Percentiles rank a stretch among this genome's conserved stretches.
Evolutionary conservation across 75 land plant genomes (phyloP).

Genomic region (Chamaecyparis obtusa): DNA sequence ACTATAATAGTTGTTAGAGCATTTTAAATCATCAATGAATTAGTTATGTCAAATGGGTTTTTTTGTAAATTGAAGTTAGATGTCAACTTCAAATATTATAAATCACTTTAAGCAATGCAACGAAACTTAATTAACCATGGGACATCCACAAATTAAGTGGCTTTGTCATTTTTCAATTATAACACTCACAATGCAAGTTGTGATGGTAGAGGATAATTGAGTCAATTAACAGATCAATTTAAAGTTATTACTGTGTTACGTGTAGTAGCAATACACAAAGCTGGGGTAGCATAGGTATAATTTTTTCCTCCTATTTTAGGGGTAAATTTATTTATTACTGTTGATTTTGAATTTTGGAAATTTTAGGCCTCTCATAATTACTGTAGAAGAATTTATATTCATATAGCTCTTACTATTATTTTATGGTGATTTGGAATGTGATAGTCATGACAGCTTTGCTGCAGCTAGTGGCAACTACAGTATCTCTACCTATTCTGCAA

Average conservation of each 20-base stretch:
- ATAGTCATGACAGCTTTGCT: constrained; percentile 24
- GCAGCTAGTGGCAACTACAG: constrained; percentile 25
- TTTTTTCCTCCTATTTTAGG: no score
- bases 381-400: no score
- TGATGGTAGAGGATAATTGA: not conserved
- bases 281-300: not conserved
- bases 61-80: not conserved
- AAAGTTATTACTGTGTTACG: not conserved
- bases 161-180: not conserved
- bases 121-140: not conserved
- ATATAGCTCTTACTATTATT: no score
- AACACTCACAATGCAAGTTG: not conserved
- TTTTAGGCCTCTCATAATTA: no score
- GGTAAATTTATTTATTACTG: no score
- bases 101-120: not conserved
- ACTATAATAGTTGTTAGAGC: not conserved
- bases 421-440: no score
- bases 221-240: no score
- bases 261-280: not conserved
- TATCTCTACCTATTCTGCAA: constrained; percentile 26
- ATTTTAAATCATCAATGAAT: not conserved
- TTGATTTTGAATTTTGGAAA: no score
- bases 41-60: not conserved
- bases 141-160: not conserved
- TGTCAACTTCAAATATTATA: not conserved